Conservation (phyloP, 371 early-diverging fungal genomes). For the Spiromyces aspiralis region DNA sequence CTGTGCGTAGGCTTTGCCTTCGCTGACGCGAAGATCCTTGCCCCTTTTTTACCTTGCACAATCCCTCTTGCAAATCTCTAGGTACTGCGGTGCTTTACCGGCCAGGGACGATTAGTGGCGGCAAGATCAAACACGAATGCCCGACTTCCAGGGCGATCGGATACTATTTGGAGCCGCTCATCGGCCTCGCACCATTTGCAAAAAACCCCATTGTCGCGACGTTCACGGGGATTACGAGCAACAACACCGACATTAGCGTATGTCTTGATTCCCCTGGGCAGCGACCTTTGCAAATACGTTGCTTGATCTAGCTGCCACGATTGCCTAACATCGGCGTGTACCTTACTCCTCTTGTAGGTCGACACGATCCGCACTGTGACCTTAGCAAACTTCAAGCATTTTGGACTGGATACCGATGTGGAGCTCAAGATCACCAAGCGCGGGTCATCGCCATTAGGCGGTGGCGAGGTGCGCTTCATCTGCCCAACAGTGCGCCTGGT, state of each 20-base stretch:
- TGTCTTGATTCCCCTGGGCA: no score
- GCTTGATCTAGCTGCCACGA: no score
- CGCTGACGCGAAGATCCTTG: no score
- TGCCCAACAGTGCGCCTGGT: constrained; percentile 70
- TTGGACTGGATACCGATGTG: constrained; percentile 54
- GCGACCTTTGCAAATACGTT: no score
- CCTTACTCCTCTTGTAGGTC: no score
- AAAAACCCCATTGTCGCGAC: constrained; percentile 63
- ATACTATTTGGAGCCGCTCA: constrained; percentile 81
- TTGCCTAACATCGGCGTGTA: constrained; percentile 3
- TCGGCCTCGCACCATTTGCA: constrained; percentile 84
- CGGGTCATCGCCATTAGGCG: constrained; percentile 91
- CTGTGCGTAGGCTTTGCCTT: no score
- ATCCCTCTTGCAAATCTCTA: no score
- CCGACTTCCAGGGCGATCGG: constrained; percentile 56
- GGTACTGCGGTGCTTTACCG: constrained; percentile 67
- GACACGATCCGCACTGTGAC: constrained; percentile 85
- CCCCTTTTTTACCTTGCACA: no score
- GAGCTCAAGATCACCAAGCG: constrained; percentile 81
- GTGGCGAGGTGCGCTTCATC: constrained; percentile 78
- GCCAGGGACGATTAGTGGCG: constrained; percentile 84
- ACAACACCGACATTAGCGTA: constrained; percentile 56
- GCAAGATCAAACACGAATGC: constrained; percentile 72
- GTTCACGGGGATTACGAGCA: constrained; percentile 83
- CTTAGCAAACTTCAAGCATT: constrained; percentile 63